phyloP scores from a whole-genome alignment of 139 green algal genomes.

The Coelastrella sp. region DNA sequence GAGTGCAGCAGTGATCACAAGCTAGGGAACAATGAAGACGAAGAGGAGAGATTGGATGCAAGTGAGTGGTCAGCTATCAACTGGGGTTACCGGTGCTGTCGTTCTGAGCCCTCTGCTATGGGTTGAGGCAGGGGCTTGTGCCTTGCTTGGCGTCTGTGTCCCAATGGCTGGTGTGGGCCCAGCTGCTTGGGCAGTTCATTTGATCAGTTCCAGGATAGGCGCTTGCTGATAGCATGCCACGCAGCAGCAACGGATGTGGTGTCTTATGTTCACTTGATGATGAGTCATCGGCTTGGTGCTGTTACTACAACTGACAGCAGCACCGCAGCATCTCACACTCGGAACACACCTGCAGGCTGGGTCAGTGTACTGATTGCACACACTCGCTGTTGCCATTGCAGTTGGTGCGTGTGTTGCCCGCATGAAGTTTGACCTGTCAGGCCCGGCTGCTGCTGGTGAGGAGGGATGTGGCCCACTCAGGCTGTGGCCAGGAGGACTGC shows the following conservation, averaged over 20 bases:
- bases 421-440: conserved; percentile 39
- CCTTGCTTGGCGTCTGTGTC: neutral
- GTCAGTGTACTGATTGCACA: too few relatives aligned
- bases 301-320: too few relatives aligned
- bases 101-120: neutral
- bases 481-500: conserved; percentile 54
- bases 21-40: conserved; percentile 43
- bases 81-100: too few relatives aligned
- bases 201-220: too few relatives aligned
- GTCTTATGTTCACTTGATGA: too few relatives aligned
- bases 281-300: too few relatives aligned
- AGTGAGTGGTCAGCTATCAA: neutral
- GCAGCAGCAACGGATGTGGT: too few relatives aligned
- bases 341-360: too few relatives aligned
- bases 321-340: too few relatives aligned
- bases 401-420: conserved; percentile 36
- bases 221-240: too few relatives aligned
- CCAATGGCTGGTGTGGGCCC: too few relatives aligned
- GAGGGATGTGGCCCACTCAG: conserved; percentile 44
- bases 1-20: conserved; percentile 35
- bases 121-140: neutral
- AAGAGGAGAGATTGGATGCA: conserved; percentile 19
- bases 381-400: neutral
- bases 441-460: neutral
- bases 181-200: too few relatives aligned